Conservation (phyloP, 2,329 filamentous ascomycete genomes). For the Cladophialophora exuberans region DNA sequence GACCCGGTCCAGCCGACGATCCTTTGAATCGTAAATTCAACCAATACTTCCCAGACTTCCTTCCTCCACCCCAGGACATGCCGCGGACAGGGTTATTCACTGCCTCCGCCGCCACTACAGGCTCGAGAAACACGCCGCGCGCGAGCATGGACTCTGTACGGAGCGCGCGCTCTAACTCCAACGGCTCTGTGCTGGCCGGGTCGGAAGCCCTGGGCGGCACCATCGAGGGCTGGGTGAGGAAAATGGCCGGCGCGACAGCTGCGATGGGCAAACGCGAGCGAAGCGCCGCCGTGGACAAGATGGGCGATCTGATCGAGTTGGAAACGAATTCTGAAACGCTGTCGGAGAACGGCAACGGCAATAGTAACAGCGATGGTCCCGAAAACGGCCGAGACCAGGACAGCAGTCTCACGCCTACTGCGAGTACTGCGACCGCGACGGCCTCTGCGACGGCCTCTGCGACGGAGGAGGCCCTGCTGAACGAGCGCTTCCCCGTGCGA, state of each 20-base stretch:
- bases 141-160: constrained; percentile 48
- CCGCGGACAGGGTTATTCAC: constrained; percentile 35
- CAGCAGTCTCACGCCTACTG: constrained; percentile 11
- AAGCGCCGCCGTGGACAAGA: constrained; percentile 17
- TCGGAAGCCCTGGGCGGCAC: constrained; percentile 84
- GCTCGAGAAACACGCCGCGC: constrained; percentile 42
- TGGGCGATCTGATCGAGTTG: constrained; percentile 50
- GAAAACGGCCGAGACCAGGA: not conserved
- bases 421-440: not conserved
- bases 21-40: constrained; percentile 81
- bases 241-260: constrained; percentile 56
- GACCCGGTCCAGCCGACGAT: constrained; percentile 76
- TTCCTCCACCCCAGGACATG: constrained; percentile 49
- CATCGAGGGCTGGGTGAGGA: constrained; percentile 87
- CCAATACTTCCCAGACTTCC: constrained; percentile 78
- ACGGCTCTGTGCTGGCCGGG: constrained; percentile 61
- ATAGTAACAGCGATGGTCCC: not conserved
- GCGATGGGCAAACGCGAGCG: constrained; percentile 18
- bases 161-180: constrained; percentile 42
- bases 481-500: constrained; percentile 36
- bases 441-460: constrained; percentile 8
- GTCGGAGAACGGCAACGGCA: not conserved
- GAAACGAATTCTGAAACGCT: constrained; percentile 33
- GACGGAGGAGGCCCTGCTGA: constrained; percentile 32
- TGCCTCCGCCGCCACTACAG: constrained; percentile 13